A percentile compares a stretch with the other conserved stretches of the same genome.
phyloP scores from a whole-genome alignment of 2,329 filamentous ascomycete species.

The Gnomoniopsis sp. region DNA sequence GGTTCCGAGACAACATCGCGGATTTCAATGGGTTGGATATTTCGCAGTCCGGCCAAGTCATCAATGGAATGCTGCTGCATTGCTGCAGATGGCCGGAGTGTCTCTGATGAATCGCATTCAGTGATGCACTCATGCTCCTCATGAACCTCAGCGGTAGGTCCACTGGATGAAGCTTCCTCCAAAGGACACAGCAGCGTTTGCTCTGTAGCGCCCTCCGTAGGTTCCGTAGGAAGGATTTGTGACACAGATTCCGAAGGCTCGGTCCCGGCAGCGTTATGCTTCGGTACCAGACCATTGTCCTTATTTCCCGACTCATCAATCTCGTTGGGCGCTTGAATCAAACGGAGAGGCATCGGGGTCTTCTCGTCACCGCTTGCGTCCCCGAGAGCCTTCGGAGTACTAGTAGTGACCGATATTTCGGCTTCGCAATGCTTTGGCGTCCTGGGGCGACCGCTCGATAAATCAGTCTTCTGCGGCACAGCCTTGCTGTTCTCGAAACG shows the following conservation, averaged over 20 bases:
- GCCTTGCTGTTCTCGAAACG: neutral
- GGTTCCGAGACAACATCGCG: neutral
- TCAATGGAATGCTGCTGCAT: neutral
- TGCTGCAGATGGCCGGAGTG: neutral
- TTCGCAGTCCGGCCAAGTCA: neutral
- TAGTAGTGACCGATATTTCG: neutral
- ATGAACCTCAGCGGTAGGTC: neutral
- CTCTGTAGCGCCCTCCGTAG: too few relatives aligned
- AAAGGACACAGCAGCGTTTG: neutral
- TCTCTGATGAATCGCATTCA: neutral
- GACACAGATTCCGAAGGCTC: neutral
- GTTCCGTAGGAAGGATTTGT: neutral
- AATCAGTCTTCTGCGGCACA: neutral
- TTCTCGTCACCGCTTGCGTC: neutral
- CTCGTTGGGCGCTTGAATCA: neutral
- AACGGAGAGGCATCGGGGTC: constrained; percentile 1
- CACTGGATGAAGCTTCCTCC: neutral
- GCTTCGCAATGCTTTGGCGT: neutral
- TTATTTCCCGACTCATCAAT: neutral
- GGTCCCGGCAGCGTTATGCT: neutral
- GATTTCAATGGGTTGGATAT: neutral
- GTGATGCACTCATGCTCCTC: neutral
- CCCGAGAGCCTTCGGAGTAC: neutral
- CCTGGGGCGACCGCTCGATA: neutral
- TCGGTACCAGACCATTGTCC: neutral